A percentile compares a stretch with the other conserved stretches of the same genome.
These are phyloP conservation scores for Melampsora americana DNA, from an alignment of 1,284 basidiomycete species.

Conservation along the genomic window DNA sequence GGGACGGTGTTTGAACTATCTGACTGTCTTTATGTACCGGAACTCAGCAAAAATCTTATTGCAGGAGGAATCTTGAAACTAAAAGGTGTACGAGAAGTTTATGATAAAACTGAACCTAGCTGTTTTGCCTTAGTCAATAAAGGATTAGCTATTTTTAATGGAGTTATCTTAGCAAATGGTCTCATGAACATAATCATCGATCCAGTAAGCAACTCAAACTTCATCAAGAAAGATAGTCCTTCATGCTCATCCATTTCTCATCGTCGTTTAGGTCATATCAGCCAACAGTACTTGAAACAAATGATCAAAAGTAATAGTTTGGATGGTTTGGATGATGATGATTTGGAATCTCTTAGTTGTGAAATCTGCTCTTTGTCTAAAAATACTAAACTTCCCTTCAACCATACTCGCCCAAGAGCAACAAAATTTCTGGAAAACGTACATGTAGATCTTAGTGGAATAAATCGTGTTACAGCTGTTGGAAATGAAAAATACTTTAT, in stretches of 20 bases:
- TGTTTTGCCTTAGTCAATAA: not conserved
- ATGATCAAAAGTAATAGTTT: not conserved
- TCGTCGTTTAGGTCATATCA: not conserved
- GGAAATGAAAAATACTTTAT: no score
- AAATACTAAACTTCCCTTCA: not conserved
- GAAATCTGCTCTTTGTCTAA: not conserved
- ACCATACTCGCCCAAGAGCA: not conserved
- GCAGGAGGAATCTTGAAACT: not conserved
- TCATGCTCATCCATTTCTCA: not conserved
- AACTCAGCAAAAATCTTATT: not conserved
- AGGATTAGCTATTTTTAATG: not conserved
- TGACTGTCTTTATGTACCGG: slow-evolving; percentile 2
- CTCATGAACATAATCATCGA: not conserved
- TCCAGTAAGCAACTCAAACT: not conserved
- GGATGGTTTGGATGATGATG: not conserved
- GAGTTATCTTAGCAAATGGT: not conserved
- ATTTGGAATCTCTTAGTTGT: not conserved
- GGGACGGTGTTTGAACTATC: not conserved
- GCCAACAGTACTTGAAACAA: not conserved
- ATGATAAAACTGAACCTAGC: not conserved
- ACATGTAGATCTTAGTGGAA: no score
- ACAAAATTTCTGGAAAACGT: not conserved
- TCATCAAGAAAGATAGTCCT: not conserved
- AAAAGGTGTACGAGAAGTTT: not conserved
- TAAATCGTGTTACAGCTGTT: no score